Base-by-base conservation (phyloP, 306 rosid genomes). In the Clitoria ternatea region DNA sequence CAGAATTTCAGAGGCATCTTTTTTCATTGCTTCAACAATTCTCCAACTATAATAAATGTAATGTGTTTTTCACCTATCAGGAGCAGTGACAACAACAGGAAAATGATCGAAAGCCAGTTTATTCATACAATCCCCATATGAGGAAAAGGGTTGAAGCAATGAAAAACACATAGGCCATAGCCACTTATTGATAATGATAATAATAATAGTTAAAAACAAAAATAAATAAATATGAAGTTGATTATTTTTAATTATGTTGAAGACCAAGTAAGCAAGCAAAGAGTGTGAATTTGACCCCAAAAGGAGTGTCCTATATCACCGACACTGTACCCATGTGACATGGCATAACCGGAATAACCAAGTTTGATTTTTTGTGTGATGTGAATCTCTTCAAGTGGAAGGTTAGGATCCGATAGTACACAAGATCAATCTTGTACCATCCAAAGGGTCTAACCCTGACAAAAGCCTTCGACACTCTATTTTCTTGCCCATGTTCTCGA, bases 321-420 rank as follows among this genome's bases (percentile, higher is more conserved):
- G 95, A 86, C 92, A 80, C 56, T 15, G 66, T 39, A 11, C 6
- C 70, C 89, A 82, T 85, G 90, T 80, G 88, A 73, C 19, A 73
- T 4, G 79, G 29, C 49, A 73, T 11, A 54, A 56, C 69, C 60
- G 66, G 45, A 73, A 11, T 9, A 27, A 60, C 62, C 33, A 37
- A 40, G 53, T 61, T 73, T 71, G 63, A 40, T 56, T 70, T 62
- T 56, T 65, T 20, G 54, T 14, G 65, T 65, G 65, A 10, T 27
- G 75, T 22, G 72, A 73, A 70, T 79, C 77, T 2, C 70, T 53
- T 74, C 68, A 20, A 40, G 24, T 59, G 70, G 73, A 82, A 79
- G 85, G 88, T 76, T 49, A 7, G 49, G 79, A 82, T 9, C 66
- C 22, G 36, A 61, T 63, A 11, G 20, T 11, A 15, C 27, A 24